These are phyloP conservation scores for Pinus tabuliformis DNA, from an alignment of 75 land plant genomes.

Conservation along the genomic window DNA sequence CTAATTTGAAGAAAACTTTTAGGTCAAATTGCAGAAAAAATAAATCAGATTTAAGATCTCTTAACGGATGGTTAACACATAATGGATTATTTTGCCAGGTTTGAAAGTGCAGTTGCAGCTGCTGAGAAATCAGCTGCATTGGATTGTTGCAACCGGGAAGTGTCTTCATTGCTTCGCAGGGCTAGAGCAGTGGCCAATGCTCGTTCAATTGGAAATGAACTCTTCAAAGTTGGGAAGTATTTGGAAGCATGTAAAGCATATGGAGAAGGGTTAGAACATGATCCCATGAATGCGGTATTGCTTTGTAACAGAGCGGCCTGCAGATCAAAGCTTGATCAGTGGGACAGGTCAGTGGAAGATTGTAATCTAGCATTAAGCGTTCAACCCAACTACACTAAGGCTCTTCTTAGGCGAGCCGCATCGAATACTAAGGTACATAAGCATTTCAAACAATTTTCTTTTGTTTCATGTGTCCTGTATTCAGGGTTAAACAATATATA, in stretches of 20 bases:
- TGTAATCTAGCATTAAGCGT: constrained; percentile 74
- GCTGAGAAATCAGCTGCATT: constrained; percentile 59
- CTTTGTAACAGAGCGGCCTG: constrained; percentile 94
- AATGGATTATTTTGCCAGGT: constrained; percentile 48
- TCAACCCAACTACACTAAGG: constrained; percentile 83
- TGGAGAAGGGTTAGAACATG: constrained; percentile 79
- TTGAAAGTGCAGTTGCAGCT: constrained; percentile 74
- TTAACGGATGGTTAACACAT: not conserved
- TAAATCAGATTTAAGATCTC: not conserved
- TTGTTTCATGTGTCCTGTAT: not conserved
- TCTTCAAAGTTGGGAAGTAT: constrained; percentile 70
- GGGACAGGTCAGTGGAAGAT: constrained; percentile 82
- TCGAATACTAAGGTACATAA: constrained; percentile 63
- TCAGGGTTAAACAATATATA: not conserved
- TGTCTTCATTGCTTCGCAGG: constrained; percentile 34
- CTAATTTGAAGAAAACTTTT: not conserved
- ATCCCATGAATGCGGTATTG: constrained; percentile 74
- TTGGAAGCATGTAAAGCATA: constrained; percentile 83
- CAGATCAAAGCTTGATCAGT: constrained; percentile 72
- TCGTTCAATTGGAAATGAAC: constrained; percentile 73
- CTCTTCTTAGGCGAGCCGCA: constrained; percentile 84
- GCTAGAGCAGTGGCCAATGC: constrained; percentile 70
- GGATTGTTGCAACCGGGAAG: constrained; percentile 58
- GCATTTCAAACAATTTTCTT: not conserved
- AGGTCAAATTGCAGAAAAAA: not conserved